Percentiles rank a stretch among this genome's conserved stretches.
Conservation (phyloP, 2,329 filamentous ascomycete genomes). For the Arthrinium puccinioides region DNA sequence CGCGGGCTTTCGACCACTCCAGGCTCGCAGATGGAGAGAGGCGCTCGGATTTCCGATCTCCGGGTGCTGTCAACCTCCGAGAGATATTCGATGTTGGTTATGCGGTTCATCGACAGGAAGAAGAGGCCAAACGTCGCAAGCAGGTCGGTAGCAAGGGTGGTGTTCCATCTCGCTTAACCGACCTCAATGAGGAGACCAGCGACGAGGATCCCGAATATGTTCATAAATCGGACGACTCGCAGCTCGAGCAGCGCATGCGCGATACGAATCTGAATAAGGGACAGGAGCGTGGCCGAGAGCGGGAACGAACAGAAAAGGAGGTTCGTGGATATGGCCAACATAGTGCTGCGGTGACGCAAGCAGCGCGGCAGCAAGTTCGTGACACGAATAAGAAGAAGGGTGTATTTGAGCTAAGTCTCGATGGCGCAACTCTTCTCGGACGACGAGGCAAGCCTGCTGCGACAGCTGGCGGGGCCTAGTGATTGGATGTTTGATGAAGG, state of each 20-base stretch:
- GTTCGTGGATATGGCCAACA: slow-evolving; percentile 82
- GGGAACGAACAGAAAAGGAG: slow-evolving; percentile 34
- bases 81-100: slow-evolving; percentile 99
- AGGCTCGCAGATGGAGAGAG: slow-evolving; percentile 52
- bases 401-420: slow-evolving; percentile 84
- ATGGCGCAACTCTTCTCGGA: slow-evolving; percentile 83
- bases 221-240: slow-evolving; percentile 46
- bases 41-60: slow-evolving; percentile 88
- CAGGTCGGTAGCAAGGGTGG: slow-evolving; percentile 68
- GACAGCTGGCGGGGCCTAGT: slow-evolving; percentile 27
- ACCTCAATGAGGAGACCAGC: slow-evolving; percentile 62
- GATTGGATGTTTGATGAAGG: slow-evolving; percentile 4
- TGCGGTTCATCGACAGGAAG: slow-evolving; percentile 91
- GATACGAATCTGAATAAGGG: slow-evolving; percentile 63
- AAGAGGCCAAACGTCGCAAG: slow-evolving; percentile 87
- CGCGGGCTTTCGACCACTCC: slow-evolving; percentile 48
- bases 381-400: slow-evolving; percentile 64
- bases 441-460: slow-evolving; percentile 52
- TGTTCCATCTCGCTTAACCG: slow-evolving; percentile 48
- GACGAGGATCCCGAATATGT: slow-evolving; percentile 43
- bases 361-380: slow-evolving; percentile 71
- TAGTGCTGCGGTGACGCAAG: slow-evolving; percentile 73
- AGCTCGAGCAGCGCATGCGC: slow-evolving; percentile 81
- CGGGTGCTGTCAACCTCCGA: slow-evolving; percentile 87
- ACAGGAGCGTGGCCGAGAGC: slow-evolving; percentile 42